phyloP scores from a whole-genome alignment of 306 rosid genomes.

The Inga laurina region DNA sequence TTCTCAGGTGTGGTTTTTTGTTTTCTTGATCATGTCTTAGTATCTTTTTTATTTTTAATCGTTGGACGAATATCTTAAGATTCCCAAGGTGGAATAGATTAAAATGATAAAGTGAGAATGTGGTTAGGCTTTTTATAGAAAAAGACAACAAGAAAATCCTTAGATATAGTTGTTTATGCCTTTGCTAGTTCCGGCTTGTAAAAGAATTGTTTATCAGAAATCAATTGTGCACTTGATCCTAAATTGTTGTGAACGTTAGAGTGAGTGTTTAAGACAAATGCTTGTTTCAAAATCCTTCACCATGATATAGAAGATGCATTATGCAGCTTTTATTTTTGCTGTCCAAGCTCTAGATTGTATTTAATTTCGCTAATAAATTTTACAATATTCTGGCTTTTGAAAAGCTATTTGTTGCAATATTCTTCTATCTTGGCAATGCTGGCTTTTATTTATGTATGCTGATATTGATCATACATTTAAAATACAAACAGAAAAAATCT shows the following conservation, averaged over 20 bases:
- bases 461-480: not conserved
- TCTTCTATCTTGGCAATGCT: not conserved
- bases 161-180: not conserved
- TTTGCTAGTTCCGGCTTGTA: not conserved
- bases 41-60: not conserved
- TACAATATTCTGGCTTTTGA: not conserved
- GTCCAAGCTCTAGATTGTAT: not conserved
- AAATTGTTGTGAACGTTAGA: not conserved
- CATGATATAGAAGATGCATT: not conserved
- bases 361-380: not conserved
- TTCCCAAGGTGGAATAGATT: not conserved
- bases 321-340: not conserved
- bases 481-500: not conserved
- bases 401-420: not conserved
- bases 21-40: not conserved
- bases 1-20: not conserved
- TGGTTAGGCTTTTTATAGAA: not conserved
- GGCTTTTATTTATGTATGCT: not conserved
- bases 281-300: not conserved
- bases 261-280: not conserved
- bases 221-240: not conserved
- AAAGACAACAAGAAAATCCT: not conserved
- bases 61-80: not conserved
- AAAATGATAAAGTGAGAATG: not conserved
- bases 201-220: not conserved